phyloP scores from a whole-genome alignment of 805 yeast species.

The Saccharomycopsis amapae region DNA sequence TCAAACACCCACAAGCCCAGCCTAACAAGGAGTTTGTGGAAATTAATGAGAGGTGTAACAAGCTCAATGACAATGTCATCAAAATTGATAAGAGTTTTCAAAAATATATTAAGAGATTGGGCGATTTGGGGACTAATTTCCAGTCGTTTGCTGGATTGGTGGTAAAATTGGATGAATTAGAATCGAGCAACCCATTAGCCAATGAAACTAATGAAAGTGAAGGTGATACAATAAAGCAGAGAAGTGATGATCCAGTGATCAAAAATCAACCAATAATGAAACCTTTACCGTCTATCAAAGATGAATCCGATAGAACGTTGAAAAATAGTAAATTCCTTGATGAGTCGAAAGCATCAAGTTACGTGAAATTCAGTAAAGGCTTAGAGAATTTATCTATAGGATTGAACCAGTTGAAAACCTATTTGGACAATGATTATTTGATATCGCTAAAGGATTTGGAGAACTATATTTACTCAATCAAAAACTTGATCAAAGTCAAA shows the following conservation, averaged over 20 bases:
- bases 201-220: background rate
- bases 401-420: constrained; percentile 37
- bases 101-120: constrained; percentile 64
- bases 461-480: constrained; percentile 62
- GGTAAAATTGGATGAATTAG: constrained; percentile 54
- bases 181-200: constrained; percentile 29
- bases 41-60: constrained; percentile 74
- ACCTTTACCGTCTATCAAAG: constrained; percentile 7
- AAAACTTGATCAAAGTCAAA: constrained; percentile 67
- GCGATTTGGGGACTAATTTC: constrained; percentile 67
- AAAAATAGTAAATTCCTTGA: constrained; percentile 22
- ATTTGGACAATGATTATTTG: constrained; percentile 71
- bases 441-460: constrained; percentile 82
- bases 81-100: constrained; percentile 74
- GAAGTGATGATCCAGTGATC: background rate
- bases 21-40: constrained; percentile 72
- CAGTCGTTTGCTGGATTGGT: constrained; percentile 65
- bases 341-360: constrained; percentile 27
- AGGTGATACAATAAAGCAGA: too few species aligned
- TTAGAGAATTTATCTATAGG: constrained; percentile 38
- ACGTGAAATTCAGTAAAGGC: constrained; percentile 39
- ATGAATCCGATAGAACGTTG: constrained; percentile 19
- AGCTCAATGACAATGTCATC: constrained; percentile 73
- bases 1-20: constrained; percentile 50
- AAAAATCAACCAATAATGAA: constrained; percentile 6